Conservation (phyloP, 2,329 filamentous ascomycete genomes). For the Pyrenophora seminiperda region DNA sequence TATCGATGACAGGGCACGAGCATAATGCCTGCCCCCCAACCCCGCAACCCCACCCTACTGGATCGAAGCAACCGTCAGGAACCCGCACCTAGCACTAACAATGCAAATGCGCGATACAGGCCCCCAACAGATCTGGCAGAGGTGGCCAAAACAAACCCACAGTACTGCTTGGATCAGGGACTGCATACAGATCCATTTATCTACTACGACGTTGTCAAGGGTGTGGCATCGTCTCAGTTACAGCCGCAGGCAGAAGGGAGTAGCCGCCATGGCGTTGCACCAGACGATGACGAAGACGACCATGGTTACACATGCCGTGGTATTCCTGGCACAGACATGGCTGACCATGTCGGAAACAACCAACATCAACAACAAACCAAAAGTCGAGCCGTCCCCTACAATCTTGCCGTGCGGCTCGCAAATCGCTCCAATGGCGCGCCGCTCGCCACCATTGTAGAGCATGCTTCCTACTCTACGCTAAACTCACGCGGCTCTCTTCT, state of each 20-base stretch:
- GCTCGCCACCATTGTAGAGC: conserved; percentile 53
- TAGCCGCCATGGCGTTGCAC: conserved; percentile 5
- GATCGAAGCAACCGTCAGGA: conserved; percentile 19
- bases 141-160: conserved; percentile 6
- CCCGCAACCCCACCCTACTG: conserved; percentile 10
- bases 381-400: conserved; percentile 30
- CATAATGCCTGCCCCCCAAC: conserved; percentile 6
- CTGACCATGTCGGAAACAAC: conserved; percentile 10
- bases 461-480: conserved; percentile 50
- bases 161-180: conserved; percentile 10
- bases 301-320: conserved; percentile 20
- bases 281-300: conserved; percentile 6
- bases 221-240: conserved; percentile 8
- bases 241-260: conserved; percentile 2
- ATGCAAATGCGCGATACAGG: conserved; percentile 13
- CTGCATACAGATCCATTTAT: conserved; percentile 24
- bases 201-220: conserved; percentile 27
- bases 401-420: conserved; percentile 32
- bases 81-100: conserved; percentile 9
- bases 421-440: conserved; percentile 45
- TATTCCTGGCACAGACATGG: conserved; percentile 6
- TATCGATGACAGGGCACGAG: conserved; percentile 13
- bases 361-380: conserved; percentile 27
- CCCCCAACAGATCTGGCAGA: conserved; percentile 10
- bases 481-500: conserved; percentile 41